Evolutionary conservation across 805 yeast genomes (phyloP), one percentile per base, ranked within the genome.

Genomic region (Teunomyces gatunensis): DNA sequence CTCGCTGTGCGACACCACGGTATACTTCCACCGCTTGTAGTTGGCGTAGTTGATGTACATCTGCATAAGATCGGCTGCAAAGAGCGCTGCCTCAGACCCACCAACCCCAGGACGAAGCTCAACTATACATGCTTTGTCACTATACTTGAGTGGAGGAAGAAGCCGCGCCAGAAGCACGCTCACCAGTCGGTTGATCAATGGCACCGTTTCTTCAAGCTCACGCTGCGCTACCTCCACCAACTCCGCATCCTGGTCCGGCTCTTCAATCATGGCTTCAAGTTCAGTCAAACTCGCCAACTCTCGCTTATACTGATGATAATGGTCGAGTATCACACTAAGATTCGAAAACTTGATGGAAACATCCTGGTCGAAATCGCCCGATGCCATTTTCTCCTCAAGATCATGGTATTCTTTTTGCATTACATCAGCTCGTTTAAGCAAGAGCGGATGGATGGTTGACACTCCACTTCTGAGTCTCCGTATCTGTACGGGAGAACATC

Each of bases 41-140:
- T 78, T 77, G 32, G 92, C 87, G 60, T 81, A 90, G 48, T 79
- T 83, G 23, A 77, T 68, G 64, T 94, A 94, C 98, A 94, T 89
- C 48, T 78, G 76, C 50, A 89, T 65, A 47, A 94, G 68, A 60
- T 94, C 94, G 34, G 78, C 79, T 0, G 98, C 81, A 65, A 94
- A 94, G 11, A 94, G 78, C 61, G 84, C 83, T 0, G 99, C 97
- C 61, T 94, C 99, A 5, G 84, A 80, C 2, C 99, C 99, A 12
- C 99, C 99, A 2, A 92, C 89, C 6, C 99, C 99, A 0, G 98
- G 97, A 48, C 97, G 75, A 11, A 94, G 67, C 63, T 94, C 99
- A 15, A 94, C 54, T 2, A 94, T 71, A 41, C 96, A 85, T 0
- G 94, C 82, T 51, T 80, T 81, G 40, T 87, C 94, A 3, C 84